These are phyloP conservation scores for Ophiobolus disseminans DNA, from an alignment of 2,329 filamentous ascomycete species.

Conservation along the genomic window DNA sequence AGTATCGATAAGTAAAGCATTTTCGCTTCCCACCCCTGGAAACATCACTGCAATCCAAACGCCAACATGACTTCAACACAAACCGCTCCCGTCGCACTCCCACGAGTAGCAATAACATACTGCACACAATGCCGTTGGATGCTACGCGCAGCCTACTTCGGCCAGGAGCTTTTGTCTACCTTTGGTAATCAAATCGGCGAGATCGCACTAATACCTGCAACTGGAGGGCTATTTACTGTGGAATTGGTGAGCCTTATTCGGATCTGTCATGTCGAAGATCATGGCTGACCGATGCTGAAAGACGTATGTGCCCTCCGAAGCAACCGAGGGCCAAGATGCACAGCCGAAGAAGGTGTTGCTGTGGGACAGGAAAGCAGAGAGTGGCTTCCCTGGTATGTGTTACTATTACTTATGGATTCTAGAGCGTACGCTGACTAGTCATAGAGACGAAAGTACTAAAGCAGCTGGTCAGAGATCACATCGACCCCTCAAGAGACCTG, in stretches of 20 bases:
- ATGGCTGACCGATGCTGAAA: constrained; percentile 11
- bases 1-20: neutral
- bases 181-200: constrained; percentile 86
- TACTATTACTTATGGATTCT: neutral
- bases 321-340: constrained; percentile 10
- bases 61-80: constrained; percentile 35
- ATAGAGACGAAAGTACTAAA: constrained; percentile 88
- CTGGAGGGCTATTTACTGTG: constrained; percentile 83
- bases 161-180: constrained; percentile 92
- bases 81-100: constrained; percentile 55
- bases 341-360: constrained; percentile 63
- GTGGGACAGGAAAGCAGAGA: constrained; percentile 88
- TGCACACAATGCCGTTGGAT: constrained; percentile 97
- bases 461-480: constrained; percentile 78
- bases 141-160: constrained; percentile 85
- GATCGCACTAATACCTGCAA: constrained; percentile 83
- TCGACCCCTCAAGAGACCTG: constrained; percentile 78
- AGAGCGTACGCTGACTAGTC: neutral
- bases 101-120: constrained; percentile 85
- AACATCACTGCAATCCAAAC: neutral
- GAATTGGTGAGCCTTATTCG: constrained; percentile 57
- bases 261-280: neutral
- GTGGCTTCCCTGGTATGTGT: constrained; percentile 77
- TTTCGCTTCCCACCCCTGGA: neutral
- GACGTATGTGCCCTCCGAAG: constrained; percentile 32